Base-by-base conservation (phyloP, 2,329 filamentous ascomycete species). In the Pseudogymnoascus sp. region DNA sequence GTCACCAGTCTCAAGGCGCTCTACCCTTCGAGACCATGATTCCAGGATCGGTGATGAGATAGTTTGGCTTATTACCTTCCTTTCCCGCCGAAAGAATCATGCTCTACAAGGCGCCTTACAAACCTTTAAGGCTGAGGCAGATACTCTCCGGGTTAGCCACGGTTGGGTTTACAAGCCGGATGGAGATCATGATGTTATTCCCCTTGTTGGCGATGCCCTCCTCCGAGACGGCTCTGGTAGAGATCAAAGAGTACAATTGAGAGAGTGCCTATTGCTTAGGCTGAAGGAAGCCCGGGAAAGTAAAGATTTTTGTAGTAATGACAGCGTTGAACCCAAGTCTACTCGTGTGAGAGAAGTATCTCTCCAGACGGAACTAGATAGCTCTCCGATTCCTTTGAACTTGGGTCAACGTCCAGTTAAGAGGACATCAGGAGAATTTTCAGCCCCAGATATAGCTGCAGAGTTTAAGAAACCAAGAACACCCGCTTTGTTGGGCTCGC, bases 131-230 rank as follows among this genome's bases (percentile, higher is more conserved):
- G 29, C 10, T 2, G 51, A 57, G 51, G 51, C 29, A 12, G 51
- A 57, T 34, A 34, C n/a, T 57, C 51, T 57, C 5, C 51, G 51
- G 16, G n/a, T 18, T 21, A 18, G 23, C 34, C 51, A 31, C n/a
- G 57, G 60, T 4, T 67, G 67, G 66, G 47, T 64, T 10, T 10
- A 26, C 12, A 66, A 68, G 31, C 64, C 64, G 2, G 63, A 62
- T 10, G 66, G 51, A 14, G 66, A 68, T 1, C 36, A 54, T 5
- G 64, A 63, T 61, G 39, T 66, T 12, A 23, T 68, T n/a, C 65
- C 66, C 21, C 26, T 40, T 26, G 6, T 21, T 4, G 62, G 60
- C 5, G 60, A 61, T 10, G 14, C 62, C 12, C 37, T 7, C 5
- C 51, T 7, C 5, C 51, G 45, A 26, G 59, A 62, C 11, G 7